phyloP scores from a whole-genome alignment of 164 flowering plant genomes.

The Echeveria elegans region DNA sequence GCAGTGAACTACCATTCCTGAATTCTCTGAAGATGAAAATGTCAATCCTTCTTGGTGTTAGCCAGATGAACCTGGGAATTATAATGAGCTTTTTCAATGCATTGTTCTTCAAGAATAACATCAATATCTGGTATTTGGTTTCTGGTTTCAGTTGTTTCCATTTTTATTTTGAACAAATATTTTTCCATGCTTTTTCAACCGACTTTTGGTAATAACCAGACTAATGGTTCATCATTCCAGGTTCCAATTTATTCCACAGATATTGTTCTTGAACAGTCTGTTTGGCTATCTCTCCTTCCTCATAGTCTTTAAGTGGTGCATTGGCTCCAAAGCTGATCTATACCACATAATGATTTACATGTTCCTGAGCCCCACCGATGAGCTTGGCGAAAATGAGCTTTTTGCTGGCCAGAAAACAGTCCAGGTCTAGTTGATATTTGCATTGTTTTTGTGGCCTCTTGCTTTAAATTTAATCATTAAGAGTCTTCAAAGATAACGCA shows the following conservation, averaged over 20 bases:
- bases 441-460: neutral
- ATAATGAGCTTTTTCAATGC: conserved; percentile 87
- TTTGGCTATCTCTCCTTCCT: conserved; percentile 94
- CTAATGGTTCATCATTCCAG: conserved; percentile 30
- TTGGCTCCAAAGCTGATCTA: conserved; percentile 92
- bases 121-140: conserved; percentile 68
- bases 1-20: conserved; percentile 89
- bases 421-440: conserved; percentile 50
- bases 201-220: too few species aligned
- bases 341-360: conserved; percentile 95
- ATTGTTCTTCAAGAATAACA: conserved; percentile 42
- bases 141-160: neutral
- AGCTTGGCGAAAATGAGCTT: conserved; percentile 94
- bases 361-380: conserved; percentile 97
- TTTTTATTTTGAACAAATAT: too few species aligned
- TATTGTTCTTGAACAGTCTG: conserved; percentile 80
- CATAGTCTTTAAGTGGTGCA: conserved; percentile 80
- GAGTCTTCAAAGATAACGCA: too few species aligned
- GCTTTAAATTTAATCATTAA: too few species aligned
- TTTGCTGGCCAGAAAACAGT: conserved; percentile 66
- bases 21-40: conserved; percentile 99
- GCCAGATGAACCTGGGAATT: conserved; percentile 98
- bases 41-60: conserved; percentile 94
- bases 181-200: neutral
- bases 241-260: conserved; percentile 92